Conservation (phyloP, 495 filamentous ascomycete genomes). For the Bathelium albidoporum region DNA sequence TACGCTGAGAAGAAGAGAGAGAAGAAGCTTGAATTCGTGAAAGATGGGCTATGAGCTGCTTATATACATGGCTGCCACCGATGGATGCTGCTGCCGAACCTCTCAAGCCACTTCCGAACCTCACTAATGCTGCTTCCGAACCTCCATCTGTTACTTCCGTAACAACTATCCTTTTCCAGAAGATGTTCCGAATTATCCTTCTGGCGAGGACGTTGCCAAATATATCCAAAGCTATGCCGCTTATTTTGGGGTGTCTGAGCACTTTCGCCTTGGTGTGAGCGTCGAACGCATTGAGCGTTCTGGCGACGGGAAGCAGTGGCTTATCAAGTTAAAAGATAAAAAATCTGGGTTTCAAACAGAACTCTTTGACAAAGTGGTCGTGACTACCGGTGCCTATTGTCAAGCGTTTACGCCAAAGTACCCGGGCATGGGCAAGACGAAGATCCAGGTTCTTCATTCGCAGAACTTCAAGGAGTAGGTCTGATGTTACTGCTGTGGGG, state of each 20-base stretch:
- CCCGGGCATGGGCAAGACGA: not conserved
- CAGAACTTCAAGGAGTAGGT: slow-evolving; percentile 3
- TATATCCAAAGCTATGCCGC: not conserved
- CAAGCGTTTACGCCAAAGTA: not conserved
- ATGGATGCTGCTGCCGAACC: too few species aligned
- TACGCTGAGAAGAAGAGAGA: too few species aligned
- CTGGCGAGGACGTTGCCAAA: not conserved
- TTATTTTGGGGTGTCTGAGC: not conserved
- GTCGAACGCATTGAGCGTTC: not conserved
- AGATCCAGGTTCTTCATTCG: slow-evolving; percentile 2
- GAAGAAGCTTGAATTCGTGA: too few species aligned
- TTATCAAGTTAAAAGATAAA: not conserved
- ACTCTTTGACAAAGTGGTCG: not conserved
- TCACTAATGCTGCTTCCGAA: too few species aligned
- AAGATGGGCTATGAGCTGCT: too few species aligned
- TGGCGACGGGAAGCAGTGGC: not conserved
- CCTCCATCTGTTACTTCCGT: too few species aligned
- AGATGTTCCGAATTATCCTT: not conserved
- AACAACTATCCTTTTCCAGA: slow-evolving; percentile 4
- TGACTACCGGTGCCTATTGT: slow-evolving; percentile 1
- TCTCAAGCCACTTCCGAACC: too few species aligned
- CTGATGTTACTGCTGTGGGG: not conserved
- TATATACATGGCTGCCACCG: too few species aligned
- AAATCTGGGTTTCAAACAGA: not conserved
- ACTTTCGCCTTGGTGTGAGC: not conserved